These are phyloP conservation scores for Neofusicoccum sp. DNA, from an alignment of 2,329 filamentous ascomycete genomes.

Conservation along the genomic window DNA sequence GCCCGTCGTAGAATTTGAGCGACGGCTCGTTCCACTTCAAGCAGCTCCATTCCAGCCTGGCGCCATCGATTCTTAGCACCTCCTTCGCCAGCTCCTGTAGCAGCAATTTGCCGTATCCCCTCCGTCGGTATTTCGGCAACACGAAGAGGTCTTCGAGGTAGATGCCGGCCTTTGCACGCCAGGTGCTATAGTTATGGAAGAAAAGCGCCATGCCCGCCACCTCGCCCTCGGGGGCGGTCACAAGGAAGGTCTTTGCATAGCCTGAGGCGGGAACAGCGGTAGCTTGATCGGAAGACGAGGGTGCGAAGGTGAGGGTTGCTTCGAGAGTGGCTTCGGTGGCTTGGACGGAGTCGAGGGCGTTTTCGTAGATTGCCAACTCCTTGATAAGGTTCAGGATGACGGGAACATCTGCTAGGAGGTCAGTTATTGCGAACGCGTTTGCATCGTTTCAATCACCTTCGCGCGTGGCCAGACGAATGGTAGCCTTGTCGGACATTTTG, in stretches of 20 bases:
- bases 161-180: constrained; percentile 83
- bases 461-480: constrained; percentile 61
- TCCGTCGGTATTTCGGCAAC: constrained; percentile 66
- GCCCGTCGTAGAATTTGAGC: constrained; percentile 75
- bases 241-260: constrained; percentile 75
- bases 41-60: constrained; percentile 85
- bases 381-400: constrained; percentile 80
- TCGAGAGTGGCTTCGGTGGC: constrained; percentile 76
- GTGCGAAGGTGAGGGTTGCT: constrained; percentile 77
- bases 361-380: constrained; percentile 86
- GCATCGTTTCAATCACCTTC: constrained; percentile 51
- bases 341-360: constrained; percentile 71
- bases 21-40: constrained; percentile 92
- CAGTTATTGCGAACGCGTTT: neutral
- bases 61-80: constrained; percentile 70
- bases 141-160: constrained; percentile 96
- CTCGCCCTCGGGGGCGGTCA: constrained; percentile 44
- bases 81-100: constrained; percentile 79
- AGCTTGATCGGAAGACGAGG: constrained; percentile 30
- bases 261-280: constrained; percentile 46
- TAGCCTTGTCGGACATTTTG: constrained; percentile 26
- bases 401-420: constrained; percentile 65
- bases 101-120: constrained; percentile 78
- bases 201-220: constrained; percentile 82
- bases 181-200: constrained; percentile 96